phyloP scores from a whole-genome alignment of 768 basidiomycete species.

The Asterophora lycoperdoides region DNA sequence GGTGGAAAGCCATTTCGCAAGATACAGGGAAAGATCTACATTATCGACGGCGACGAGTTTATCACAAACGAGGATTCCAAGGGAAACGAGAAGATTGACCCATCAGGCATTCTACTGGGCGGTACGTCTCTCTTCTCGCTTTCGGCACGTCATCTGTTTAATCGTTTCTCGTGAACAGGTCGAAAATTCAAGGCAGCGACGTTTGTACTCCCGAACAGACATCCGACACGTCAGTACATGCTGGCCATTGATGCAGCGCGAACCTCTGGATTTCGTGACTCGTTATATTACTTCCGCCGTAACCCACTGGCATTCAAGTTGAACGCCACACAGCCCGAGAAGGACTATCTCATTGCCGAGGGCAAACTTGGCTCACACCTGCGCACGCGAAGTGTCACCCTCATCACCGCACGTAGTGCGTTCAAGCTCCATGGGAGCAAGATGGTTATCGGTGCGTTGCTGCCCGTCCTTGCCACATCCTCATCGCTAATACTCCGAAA shows the following conservation, averaged over 20 bases:
- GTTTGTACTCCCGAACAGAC: slow-evolving; percentile 80
- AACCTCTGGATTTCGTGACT: slow-evolving; percentile 93
- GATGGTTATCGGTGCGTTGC: slow-evolving; percentile 70
- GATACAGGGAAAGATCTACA: slow-evolving; percentile 69
- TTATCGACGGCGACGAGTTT: slow-evolving; percentile 89
- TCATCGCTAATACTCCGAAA: background rate
- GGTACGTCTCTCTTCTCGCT: slow-evolving; percentile 45
- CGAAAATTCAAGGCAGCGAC: slow-evolving; percentile 86
- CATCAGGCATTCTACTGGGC: slow-evolving; percentile 75
- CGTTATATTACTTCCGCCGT: slow-evolving; percentile 95
- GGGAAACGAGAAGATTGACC: slow-evolving; percentile 91
- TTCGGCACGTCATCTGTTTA: slow-evolving; percentile 5
- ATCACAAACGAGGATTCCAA: slow-evolving; percentile 77
- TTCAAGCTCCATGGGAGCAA: slow-evolving; percentile 94
- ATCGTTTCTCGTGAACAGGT: slow-evolving; percentile 39
- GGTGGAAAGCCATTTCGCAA: slow-evolving; percentile 68
- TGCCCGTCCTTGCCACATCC: background rate
- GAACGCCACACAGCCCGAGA: slow-evolving; percentile 84
- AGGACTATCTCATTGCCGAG: slow-evolving; percentile 84
- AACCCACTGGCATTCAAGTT: slow-evolving; percentile 90
- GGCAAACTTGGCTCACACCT: slow-evolving; percentile 89
- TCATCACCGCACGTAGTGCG: slow-evolving; percentile 88
- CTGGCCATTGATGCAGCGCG: slow-evolving; percentile 97
- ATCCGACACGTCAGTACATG: slow-evolving; percentile 85
- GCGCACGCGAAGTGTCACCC: slow-evolving; percentile 87